Evolutionary conservation across 1,139 yeast species (phyloP).

Genomic region (Kodamaea suecica): DNA sequence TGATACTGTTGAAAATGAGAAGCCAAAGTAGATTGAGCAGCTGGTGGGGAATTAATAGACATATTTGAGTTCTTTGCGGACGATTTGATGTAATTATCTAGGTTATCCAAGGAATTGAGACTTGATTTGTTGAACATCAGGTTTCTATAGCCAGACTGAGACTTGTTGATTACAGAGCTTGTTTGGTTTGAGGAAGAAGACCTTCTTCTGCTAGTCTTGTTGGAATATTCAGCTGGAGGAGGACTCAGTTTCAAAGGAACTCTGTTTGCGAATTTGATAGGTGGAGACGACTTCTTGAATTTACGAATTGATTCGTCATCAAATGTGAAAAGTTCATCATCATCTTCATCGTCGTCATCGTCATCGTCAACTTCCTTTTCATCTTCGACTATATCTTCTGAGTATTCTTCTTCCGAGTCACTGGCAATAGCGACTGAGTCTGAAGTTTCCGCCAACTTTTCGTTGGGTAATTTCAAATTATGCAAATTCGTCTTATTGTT

Average conservation of each 20-base stretch:
- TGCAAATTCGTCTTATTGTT: slow-evolving; percentile 45
- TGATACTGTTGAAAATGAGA: slow-evolving; percentile 5
- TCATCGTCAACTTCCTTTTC: slow-evolving; percentile 16
- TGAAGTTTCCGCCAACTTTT: slow-evolving; percentile 12
- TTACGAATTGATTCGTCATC: slow-evolving; percentile 33
- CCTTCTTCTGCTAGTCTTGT: slow-evolving; percentile 21
- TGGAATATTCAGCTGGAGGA: slow-evolving; percentile 27
- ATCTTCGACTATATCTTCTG: slow-evolving; percentile 19
- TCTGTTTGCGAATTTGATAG: slow-evolving; percentile 43
- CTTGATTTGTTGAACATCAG: slow-evolving; percentile 41
- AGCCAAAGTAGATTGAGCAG: slow-evolving; percentile 7
- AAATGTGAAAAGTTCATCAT: slow-evolving; percentile 39
- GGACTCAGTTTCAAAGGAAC: slow-evolving; percentile 45
- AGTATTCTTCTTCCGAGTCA: slow-evolving; percentile 43
- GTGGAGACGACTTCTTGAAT: slow-evolving; percentile 32
- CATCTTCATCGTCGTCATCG: slow-evolving; percentile 21
- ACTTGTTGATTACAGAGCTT: slow-evolving; percentile 12
- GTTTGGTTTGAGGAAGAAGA: slow-evolving; percentile 27
- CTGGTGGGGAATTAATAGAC: slow-evolving; percentile 37
- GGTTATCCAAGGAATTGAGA: slow-evolving; percentile 42
- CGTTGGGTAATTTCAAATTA: slow-evolving; percentile 44
- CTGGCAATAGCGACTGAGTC: slow-evolving; percentile 32
- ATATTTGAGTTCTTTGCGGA: slow-evolving; percentile 39
- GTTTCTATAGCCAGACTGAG: slow-evolving; percentile 22
- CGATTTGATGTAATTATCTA: slow-evolving; percentile 42